Base-by-base conservation (phyloP, 805 yeast species). In the Candida multigemmis region DNA sequence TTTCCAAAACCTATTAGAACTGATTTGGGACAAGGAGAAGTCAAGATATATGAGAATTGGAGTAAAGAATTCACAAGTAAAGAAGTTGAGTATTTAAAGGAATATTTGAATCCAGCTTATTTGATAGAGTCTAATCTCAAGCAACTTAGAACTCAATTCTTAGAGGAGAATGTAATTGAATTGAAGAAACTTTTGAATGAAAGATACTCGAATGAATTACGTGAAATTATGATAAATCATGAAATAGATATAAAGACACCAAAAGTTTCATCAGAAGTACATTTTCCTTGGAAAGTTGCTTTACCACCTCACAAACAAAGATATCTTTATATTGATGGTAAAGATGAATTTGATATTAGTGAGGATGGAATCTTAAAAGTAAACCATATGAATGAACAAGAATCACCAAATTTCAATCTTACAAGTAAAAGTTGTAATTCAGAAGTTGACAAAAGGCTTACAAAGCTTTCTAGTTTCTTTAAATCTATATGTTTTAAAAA, bases 271-370 rank as follows among this genome's bases (percentile, higher is more conserved):
- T 41, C 49, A 2, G 81, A 81, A 15, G 71, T 82, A 1, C 28
- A 46, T 7, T 60, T 50, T 25, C 95, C 95, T 6, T 91, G 98
- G 98, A 77, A 79, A 35, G 65, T 86, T 21, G 91, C 96, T 1
- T 71, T 80, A 25, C 97, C 98, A 6, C 91, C 96, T 6, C 97
- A 89, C 46, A 85, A 91, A 48, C 87, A 86, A 57, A 61, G 96
- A 35, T 91, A 67, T 46, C 50, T 85, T 61, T 89, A 85, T 47
- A 64, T 87, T 17, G 94, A 84, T 46, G 89, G 89, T 3, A 57
- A 60, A 30, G 33, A 41, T 6, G 48, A 50, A 4, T 48, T 57
- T 33, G 51, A 48, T 4, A 48, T 64, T 23, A 41, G 46, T 12
- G 55, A 61, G 11, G 39, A 38, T 3, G 42, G 48, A 2, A 67